Base-by-base conservation (phyloP, 2,329 filamentous ascomycete species). In the Fusarium kyushuense region DNA sequence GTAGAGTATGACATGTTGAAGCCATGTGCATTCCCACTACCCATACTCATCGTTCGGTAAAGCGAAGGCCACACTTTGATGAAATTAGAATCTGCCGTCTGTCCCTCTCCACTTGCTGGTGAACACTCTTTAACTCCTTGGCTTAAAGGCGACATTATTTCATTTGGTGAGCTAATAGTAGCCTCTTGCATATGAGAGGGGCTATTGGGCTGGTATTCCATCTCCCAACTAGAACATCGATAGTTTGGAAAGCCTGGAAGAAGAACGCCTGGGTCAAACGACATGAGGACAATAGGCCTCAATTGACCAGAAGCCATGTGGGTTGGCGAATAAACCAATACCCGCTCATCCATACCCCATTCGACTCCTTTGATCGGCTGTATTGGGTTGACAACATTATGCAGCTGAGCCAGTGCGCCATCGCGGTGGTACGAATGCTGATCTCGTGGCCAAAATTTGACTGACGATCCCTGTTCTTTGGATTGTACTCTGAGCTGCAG, bases 321-420 rank as follows among this genome's bases (percentile, higher is more conserved):
- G 32, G 61, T 40, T 54, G 74, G 54, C 49, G 79, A 74, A 67
- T 85, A 87, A 5, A 86, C 73, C n/a, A 86, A 63, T 6, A 79
- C 80, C 14, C 81, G 74, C n/a, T 84, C 82, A 63, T 86, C 83
- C 72, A 81, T 81, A 17, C 71, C 74, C 19, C 82, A 83, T 3
- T 79, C 74, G 3, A 85, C 74, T 8, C 65, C 61, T 0, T 78
- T 77, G 1, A 83, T 80, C 56, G 59, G 45, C 17, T 54, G 45
- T 38, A 58, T 30, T 10, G 65, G 72, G 33, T 81, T 83, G 43
- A 81, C 72, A 6, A 86, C 71, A 9, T 76, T 65, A 27, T 77
- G 70, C 6, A 81, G 58, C n/a, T 75, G 71, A 25, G 74, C 57
- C n/a, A 62, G 41, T 9, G 36, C 33, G 17, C 12, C 29, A 29